A percentile compares a stretch with the other conserved stretches of the same genome.
phyloP scores from a whole-genome alignment of 2,329 filamentous ascomycete species.

The Plectosphaerella sp. region DNA sequence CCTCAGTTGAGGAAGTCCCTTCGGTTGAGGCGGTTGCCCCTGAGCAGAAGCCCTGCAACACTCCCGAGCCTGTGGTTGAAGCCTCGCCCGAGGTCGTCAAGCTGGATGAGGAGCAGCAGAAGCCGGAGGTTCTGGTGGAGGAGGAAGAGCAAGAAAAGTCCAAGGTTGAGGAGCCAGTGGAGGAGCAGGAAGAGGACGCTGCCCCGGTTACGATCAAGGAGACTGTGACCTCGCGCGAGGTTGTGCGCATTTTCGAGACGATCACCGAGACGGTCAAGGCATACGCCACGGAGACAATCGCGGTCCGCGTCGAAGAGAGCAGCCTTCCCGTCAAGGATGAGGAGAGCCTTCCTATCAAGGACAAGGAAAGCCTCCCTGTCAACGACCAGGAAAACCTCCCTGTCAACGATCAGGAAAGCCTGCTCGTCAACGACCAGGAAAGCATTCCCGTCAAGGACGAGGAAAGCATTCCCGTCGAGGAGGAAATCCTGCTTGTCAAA shows the following conservation, averaged over 20 bases:
- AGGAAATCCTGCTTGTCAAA: too few species aligned
- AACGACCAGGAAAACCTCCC: background rate
- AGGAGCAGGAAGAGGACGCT: background rate
- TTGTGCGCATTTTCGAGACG: constrained; percentile 28
- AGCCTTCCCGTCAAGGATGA: background rate
- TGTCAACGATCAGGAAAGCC: background rate
- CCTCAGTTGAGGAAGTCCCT: background rate
- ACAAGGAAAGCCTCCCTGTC: background rate
- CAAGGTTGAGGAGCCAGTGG: constrained; percentile 10
- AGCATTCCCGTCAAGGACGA: background rate
- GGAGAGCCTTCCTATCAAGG: background rate
- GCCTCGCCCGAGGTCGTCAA: background rate
- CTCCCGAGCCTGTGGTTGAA: background rate
- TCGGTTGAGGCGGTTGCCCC: constrained; percentile 3
- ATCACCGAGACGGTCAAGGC: constrained; percentile 17
- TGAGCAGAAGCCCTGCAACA: background rate
- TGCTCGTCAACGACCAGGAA: background rate
- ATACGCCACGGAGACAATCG: constrained; percentile 18
- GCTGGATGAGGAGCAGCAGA: background rate
- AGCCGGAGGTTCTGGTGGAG: constrained; percentile 4
- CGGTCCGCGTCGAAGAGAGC: background rate
- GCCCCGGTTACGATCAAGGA: constrained; percentile 12
- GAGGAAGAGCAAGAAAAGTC: constrained; percentile 16
- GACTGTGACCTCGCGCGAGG: constrained; percentile 20
- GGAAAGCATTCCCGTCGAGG: too few species aligned